Percentiles rank a stretch among this genome's conserved stretches.
Conservation (phyloP, 176 grass and related monocot species). For the Thalia dealbata region DNA sequence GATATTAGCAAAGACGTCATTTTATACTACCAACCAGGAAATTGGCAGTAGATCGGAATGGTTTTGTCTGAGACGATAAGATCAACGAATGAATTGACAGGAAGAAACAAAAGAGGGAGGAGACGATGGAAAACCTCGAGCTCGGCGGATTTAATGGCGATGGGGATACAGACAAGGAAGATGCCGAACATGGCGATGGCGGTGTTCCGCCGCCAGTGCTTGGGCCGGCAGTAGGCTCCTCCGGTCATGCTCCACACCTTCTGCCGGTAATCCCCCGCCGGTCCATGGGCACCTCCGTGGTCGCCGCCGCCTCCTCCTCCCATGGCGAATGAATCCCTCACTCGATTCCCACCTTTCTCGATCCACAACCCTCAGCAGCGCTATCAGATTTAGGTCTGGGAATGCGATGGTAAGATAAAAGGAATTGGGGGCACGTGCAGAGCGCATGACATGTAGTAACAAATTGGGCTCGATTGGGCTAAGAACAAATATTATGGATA, state of each 20-base stretch:
- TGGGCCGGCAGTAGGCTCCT: slow-evolving; percentile 89
- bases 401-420: neutral
- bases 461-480: neutral
- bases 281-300: neutral
- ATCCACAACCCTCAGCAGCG: neutral
- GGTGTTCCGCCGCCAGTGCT: slow-evolving; percentile 97
- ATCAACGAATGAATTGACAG: too few species aligned
- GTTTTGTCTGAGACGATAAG: neutral
- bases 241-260: slow-evolving; percentile 99
- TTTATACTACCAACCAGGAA: too few species aligned
- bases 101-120: too few species aligned
- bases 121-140: slow-evolving; percentile 43
- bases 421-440: neutral
- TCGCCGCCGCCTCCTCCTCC: neutral
- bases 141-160: slow-evolving; percentile 93
- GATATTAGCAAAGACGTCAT: too few species aligned
- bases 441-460: neutral
- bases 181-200: slow-evolving; percentile 84
- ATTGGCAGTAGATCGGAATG: neutral
- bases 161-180: slow-evolving; percentile 90
- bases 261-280: slow-evolving; percentile 42
- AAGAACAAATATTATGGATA: neutral
- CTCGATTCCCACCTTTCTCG: neutral
- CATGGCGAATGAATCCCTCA: neutral
- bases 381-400: neutral